phyloP scores from a whole-genome alignment of 164 flowering plant genomes.

The Vitis labrusca region DNA sequence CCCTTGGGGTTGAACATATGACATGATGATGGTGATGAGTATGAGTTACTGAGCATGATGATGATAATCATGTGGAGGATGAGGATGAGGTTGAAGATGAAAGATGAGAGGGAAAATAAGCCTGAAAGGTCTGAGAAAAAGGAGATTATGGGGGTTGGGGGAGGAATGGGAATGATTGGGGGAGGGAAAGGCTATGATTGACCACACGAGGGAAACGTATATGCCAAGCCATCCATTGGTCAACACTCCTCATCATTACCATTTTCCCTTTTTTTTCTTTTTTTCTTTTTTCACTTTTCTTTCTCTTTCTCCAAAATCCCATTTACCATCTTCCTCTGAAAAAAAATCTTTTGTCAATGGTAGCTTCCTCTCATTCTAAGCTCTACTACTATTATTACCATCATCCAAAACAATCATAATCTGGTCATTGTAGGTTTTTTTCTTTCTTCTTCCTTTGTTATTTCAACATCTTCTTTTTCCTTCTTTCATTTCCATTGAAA shows the following conservation, averaged over 20 bases:
- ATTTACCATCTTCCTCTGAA: neutral
- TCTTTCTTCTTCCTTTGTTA: too few species aligned
- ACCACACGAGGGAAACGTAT: conserved; percentile 21
- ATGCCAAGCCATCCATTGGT: conserved; percentile 14
- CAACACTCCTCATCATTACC: conserved; percentile 14
- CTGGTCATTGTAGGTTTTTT: too few species aligned
- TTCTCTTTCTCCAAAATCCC: neutral
- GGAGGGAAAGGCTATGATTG: conserved; percentile 12
- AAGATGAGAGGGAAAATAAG: too few species aligned
- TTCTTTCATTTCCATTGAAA: neutral
- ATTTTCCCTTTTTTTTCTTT: neutral
- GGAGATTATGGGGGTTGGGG: too few species aligned
- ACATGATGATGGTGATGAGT: too few species aligned
- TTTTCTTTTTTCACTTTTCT: too few species aligned
- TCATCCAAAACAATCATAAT: neutral
- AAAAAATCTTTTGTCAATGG: neutral
- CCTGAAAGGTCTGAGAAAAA: too few species aligned
- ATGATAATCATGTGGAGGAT: too few species aligned
- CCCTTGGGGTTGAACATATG: too few species aligned
- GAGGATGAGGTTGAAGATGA: too few species aligned
- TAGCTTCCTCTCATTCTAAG: neutral
- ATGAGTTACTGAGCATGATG: too few species aligned
- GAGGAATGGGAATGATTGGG: neutral
- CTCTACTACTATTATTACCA: conserved; percentile 1
- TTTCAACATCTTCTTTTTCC: conserved; percentile 15